phyloP scores from a whole-genome alignment of 257 asterid genomes.

The Salvia hispanica region DNA sequence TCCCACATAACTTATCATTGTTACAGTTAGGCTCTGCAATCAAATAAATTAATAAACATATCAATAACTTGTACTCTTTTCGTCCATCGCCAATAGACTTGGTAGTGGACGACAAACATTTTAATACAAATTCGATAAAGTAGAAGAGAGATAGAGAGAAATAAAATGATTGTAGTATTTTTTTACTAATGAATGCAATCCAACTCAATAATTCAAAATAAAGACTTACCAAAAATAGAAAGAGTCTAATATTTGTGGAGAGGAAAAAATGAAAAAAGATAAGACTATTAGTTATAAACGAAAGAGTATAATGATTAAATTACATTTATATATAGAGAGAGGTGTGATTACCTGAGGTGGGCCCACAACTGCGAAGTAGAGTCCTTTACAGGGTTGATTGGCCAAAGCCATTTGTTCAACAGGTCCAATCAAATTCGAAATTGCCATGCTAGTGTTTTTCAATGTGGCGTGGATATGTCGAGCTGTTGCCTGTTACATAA shows the following conservation, averaged over 20 bases:
- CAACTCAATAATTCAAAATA: too few species aligned
- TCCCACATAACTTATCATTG: slow-evolving; percentile 61
- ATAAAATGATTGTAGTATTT: too few species aligned
- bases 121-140: too few species aligned
- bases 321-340: too few species aligned
- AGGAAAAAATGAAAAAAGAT: too few species aligned
- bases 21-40: slow-evolving; percentile 52
- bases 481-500: slow-evolving; percentile 43
- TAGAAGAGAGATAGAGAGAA: too few species aligned
- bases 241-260: too few species aligned
- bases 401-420: slow-evolving; percentile 50
- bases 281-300: too few species aligned
- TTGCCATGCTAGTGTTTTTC: slow-evolving; percentile 54
- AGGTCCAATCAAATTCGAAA: slow-evolving; percentile 61
- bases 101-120: too few species aligned
- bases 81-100: background rate
- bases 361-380: slow-evolving; percentile 54
- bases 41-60: slow-evolving; percentile 1
- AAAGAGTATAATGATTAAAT: too few species aligned
- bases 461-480: slow-evolving; percentile 47
- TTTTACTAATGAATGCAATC: too few species aligned
- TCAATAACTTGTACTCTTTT: background rate
- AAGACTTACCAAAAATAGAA: too few species aligned
- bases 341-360: slow-evolving; percentile 68
- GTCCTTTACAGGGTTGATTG: slow-evolving; percentile 51